Evolutionary conservation across 179 eudicot genomes (phyloP).

Genomic region (Camellia oleifera): DNA sequence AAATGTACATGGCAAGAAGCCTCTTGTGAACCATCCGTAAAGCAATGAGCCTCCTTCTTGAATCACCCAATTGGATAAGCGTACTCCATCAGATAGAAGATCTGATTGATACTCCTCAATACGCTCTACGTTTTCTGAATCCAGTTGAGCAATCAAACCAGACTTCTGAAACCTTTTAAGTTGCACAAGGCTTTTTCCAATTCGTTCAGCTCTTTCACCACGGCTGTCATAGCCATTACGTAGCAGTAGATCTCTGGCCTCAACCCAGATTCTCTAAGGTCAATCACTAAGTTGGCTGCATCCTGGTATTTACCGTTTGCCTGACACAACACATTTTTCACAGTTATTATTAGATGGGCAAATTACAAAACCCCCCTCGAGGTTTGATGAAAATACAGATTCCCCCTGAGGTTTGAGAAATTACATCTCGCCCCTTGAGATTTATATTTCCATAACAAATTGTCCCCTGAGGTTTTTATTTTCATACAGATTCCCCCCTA

Average conservation of each 20-base stretch:
- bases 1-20: constrained; percentile 86
- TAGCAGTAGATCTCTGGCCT: constrained; percentile 84
- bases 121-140: constrained; percentile 39
- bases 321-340: constrained; percentile 28
- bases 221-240: constrained; percentile 83
- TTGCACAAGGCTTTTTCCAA: constrained; percentile 74
- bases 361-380: too few species aligned
- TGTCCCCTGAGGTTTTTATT: too few species aligned
- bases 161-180: constrained; percentile 58
- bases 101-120: constrained; percentile 65
- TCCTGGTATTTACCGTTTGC: constrained; percentile 72
- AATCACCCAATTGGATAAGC: constrained; percentile 59
- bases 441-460: too few species aligned
- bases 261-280: constrained; percentile 54
- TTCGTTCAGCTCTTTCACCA: constrained; percentile 80
- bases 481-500: too few species aligned
- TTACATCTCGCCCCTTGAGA: too few species aligned
- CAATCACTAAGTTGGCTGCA: constrained; percentile 69
- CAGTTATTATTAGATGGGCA: background rate
- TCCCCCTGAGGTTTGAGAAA: too few species aligned
- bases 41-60: constrained; percentile 58
- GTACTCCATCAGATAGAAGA: constrained; percentile 56
- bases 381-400: too few species aligned
- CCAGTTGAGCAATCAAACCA: constrained; percentile 55
- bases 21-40: constrained; percentile 60